Evolutionary conservation across 352 stramenopile species (phyloP), one percentile per base, ranked within the genome.

Genomic region (Phytophthora europaea): DNA sequence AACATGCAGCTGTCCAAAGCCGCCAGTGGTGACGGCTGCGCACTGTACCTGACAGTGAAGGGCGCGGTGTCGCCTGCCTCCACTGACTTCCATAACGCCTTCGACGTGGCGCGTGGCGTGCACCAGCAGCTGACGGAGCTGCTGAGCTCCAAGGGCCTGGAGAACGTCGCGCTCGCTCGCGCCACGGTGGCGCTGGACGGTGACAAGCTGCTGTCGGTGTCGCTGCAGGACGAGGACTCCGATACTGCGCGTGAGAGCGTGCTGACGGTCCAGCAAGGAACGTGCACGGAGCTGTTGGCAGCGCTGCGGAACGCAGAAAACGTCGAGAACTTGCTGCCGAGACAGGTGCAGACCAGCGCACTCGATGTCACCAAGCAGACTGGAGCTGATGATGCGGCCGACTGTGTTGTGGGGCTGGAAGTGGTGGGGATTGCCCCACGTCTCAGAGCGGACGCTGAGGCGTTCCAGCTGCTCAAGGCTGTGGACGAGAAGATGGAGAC

Each of bases 401-500:
- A 67, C 13, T 85, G 79, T 61, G 50, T 60, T 20, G 70, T 85
- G 22, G 18, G 7, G 5, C 23, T 85, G 43, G 70, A 85, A 4
- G 33, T 85, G 53, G 36, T 58, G 20, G 79, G 69, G 31, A 5
- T 69, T 22, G 38, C 38, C 0, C 43, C 54, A 1, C 65, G 20
- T 28, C 9, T 73, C 15, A 45, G 20, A 51, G 12, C 50, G 16
- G 66, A 79, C 3, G 48, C 13, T 13, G 74, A 81, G 1, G 70
- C 56, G 6, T 73, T 88, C 45, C 61, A 82, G 54, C 67, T 91
- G 22, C 70, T 89, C 15, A 80, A 85, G 61, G 63, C 50, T 6
- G 62, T 88, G 55, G 81, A 89, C 28, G 58, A 78, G n/a, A 85
- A 74, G 47, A 61, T 89, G 50, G 74, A 78, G 36, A 70, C 31